Conservation (phyloP, 257 asterid species). For the Solanum virginianum region DNA sequence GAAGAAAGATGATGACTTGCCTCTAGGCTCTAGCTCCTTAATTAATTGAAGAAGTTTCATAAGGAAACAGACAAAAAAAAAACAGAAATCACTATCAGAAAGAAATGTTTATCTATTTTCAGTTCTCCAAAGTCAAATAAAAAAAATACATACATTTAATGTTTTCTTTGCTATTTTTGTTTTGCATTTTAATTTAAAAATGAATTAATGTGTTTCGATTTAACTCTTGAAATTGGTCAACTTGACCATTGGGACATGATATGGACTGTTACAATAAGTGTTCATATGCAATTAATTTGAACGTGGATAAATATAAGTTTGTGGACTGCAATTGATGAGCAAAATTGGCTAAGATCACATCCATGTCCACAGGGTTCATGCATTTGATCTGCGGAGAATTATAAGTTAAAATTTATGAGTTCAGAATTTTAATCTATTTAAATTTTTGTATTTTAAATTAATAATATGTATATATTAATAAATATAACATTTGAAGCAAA, state of each 20-base stretch:
- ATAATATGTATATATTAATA: no score
- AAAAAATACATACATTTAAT: no score
- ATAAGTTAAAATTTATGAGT: background rate
- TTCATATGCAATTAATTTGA: background rate
- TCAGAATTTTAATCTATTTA: background rate
- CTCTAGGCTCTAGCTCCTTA: background rate
- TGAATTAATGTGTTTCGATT: background rate
- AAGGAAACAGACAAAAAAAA: background rate
- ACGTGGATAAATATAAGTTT: background rate
- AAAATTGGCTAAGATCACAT: background rate
- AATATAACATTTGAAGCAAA: no score
- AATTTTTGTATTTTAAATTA: no score
- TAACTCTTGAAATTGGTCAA: background rate
- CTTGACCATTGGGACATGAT: background rate
- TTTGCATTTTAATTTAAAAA: background rate
- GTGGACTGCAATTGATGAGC: background rate
- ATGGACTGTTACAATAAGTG: background rate
- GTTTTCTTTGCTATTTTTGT: background rate
- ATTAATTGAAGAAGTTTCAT: background rate
- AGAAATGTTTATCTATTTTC: background rate
- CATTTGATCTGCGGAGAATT: background rate
- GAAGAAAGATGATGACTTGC: background rate
- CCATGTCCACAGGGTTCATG: background rate
- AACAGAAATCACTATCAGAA: background rate
- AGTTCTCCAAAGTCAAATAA: background rate